These are phyloP conservation scores for Streptanthus diversifolius DNA, from an alignment of 345 rosid genomes.

Conservation along the genomic window DNA sequence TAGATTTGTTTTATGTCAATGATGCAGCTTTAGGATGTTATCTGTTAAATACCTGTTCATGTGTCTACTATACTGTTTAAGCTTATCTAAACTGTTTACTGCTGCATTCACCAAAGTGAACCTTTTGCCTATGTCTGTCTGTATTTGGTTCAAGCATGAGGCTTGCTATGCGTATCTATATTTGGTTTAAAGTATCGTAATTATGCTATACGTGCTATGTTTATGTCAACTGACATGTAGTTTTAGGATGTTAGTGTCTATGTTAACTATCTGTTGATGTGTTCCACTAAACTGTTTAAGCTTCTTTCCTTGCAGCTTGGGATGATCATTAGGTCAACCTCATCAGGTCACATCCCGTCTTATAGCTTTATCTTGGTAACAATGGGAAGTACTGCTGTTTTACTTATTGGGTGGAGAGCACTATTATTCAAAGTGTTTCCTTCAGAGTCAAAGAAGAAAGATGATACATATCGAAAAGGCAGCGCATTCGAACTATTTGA, in stretches of 20 bases:
- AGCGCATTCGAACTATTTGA: constrained; percentile 88
- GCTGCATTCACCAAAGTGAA: no score
- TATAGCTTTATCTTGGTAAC: constrained; percentile 56
- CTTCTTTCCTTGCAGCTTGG: constrained; percentile 47
- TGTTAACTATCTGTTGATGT: background rate
- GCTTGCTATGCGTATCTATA: background rate
- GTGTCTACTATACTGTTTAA: background rate
- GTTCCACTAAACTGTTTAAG: background rate
- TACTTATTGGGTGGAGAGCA: constrained; percentile 75
- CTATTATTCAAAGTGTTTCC: constrained; percentile 54
- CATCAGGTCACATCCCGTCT: constrained; percentile 56
- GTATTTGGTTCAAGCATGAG: no score
- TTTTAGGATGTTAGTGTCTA: background rate
- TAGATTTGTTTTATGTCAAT: background rate
- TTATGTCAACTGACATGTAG: no score
- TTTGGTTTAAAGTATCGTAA: no score
- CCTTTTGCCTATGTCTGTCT: background rate
- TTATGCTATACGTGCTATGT: no score
- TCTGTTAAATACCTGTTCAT: background rate
- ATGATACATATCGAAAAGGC: constrained; percentile 66
- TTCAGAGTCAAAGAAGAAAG: constrained; percentile 49
- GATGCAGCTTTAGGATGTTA: constrained; percentile 7
- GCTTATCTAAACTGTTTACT: background rate
- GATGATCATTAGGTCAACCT: constrained; percentile 46
- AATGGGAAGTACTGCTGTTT: constrained; percentile 67